A percentile compares a stretch with the other conserved stretches of the same genome.
phyloP scores from a whole-genome alignment of 495 filamentous ascomycete species.

The Amniculicola lignicola region DNA sequence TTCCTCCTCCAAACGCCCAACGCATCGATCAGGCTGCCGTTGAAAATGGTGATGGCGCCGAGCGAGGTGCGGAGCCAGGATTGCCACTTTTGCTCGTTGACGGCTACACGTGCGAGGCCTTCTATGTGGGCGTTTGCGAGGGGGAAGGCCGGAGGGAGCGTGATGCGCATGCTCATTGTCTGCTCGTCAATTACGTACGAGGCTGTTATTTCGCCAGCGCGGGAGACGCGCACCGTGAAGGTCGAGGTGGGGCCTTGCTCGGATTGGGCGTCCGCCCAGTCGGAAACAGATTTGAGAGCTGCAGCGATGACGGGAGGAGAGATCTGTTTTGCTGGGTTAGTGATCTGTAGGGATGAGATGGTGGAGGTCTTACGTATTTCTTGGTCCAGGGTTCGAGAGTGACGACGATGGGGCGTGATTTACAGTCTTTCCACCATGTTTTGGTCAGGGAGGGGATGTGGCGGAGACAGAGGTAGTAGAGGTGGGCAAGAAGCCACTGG shows the following conservation, averaged over 20 bases:
- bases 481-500: slow-evolving; percentile 77
- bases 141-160: slow-evolving; percentile 75
- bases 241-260: slow-evolving; percentile 65
- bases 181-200: slow-evolving; percentile 86
- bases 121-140: slow-evolving; percentile 73
- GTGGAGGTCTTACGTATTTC: slow-evolving; percentile 52
- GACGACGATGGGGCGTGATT: slow-evolving; percentile 69
- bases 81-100: slow-evolving; percentile 86
- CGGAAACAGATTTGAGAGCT: slow-evolving; percentile 63
- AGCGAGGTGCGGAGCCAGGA: slow-evolving; percentile 81
- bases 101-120: slow-evolving; percentile 74
- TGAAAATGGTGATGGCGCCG: slow-evolving; percentile 88
- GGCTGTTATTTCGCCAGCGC: slow-evolving; percentile 71
- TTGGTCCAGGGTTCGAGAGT: slow-evolving; percentile 78
- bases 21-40: slow-evolving; percentile 79
- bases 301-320: slow-evolving; percentile 76
- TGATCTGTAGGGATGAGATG: not conserved
- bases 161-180: slow-evolving; percentile 70
- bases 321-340: slow-evolving; percentile 46
- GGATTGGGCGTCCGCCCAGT: slow-evolving; percentile 60
- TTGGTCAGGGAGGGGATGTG: slow-evolving; percentile 75
- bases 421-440: slow-evolving; percentile 77
- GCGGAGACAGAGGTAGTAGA: slow-evolving; percentile 78
- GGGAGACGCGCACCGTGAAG: slow-evolving; percentile 67
- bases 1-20: slow-evolving; percentile 78